These are phyloP conservation scores for Talaromyces sp. DNA, from an alignment of 2,329 filamentous ascomycete species.

Conservation along the genomic window DNA sequence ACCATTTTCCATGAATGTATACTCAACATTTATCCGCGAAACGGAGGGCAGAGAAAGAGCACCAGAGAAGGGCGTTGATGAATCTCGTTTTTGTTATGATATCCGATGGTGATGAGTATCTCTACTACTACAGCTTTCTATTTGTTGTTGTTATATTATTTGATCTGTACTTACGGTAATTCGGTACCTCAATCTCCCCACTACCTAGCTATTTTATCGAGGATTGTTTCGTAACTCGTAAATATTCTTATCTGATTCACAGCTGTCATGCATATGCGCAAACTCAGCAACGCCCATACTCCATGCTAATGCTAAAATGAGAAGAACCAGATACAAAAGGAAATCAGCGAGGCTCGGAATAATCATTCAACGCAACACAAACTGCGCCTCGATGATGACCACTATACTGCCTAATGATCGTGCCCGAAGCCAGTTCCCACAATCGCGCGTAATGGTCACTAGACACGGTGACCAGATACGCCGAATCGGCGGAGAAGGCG, in stretches of 20 bases:
- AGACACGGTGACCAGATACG: slow-evolving; percentile 89
- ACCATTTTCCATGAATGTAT: slow-evolving; percentile 5
- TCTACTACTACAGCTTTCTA: background rate
- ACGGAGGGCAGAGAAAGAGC: background rate
- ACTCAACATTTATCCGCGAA: slow-evolving; percentile 9
- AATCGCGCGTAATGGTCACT: slow-evolving; percentile 89
- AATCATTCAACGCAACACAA: slow-evolving; percentile 89
- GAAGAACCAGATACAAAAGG: slow-evolving; percentile 10
- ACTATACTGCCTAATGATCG: slow-evolving; percentile 92
- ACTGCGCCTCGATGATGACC: slow-evolving; percentile 89
- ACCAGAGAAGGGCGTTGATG: background rate
- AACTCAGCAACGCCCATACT: background rate
- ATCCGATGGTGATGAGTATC: background rate
- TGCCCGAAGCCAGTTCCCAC: slow-evolving; percentile 83
- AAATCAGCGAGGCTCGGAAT: slow-evolving; percentile 48
- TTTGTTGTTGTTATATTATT: slow-evolving; percentile 12
- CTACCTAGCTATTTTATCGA: background rate
- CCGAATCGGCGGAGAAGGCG: slow-evolving; percentile 88
- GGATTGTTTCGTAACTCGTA: background rate
- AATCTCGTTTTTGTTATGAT: background rate
- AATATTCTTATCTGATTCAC: background rate
- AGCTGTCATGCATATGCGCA: background rate
- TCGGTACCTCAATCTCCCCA: background rate
- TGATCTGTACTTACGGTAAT: background rate
- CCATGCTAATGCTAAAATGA: slow-evolving; percentile 13